Evolutionary conservation across 306 rosid genomes (phyloP).

Genomic region (Cucurbita moschata): DNA sequence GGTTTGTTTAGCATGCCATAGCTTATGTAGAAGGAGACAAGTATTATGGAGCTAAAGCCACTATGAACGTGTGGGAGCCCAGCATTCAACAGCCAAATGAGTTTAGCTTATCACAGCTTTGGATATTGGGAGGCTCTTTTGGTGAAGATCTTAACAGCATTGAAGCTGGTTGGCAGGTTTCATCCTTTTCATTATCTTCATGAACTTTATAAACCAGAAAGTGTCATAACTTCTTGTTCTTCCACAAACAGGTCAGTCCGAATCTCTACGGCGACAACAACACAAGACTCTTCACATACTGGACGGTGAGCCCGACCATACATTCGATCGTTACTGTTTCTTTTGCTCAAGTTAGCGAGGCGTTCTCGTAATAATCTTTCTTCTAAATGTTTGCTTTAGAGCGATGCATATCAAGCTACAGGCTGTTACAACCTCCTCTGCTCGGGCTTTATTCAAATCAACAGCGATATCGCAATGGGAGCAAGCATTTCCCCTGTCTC

Average conservation of each 20-base stretch:
- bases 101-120: conserved; percentile 94
- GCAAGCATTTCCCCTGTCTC: conserved; percentile 93
- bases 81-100: conserved; percentile 86
- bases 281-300: conserved; percentile 90
- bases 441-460: conserved; percentile 93
- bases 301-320: conserved; percentile 55
- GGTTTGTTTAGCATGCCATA: conserved; percentile 70
- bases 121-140: conserved; percentile 93
- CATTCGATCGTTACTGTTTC: background rate
- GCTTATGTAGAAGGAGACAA: conserved; percentile 93
- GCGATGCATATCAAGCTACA: conserved; percentile 99
- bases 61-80: conserved; percentile 97
- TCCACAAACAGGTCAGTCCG: conserved; percentile 69
- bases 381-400: conserved; percentile 20
- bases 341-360: background rate
- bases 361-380: background rate
- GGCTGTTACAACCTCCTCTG: conserved; percentile 99
- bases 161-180: conserved; percentile 99
- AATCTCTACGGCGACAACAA: conserved; percentile 92
- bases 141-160: conserved; percentile 98
- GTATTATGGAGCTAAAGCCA: conserved; percentile 91
- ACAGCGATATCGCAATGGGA: conserved; percentile 84
- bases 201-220: background rate
- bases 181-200: background rate
- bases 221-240: background rate